Evolutionary conservation across 129 eudicot species (phyloP).

Genomic region (Lactuca sativa): DNA sequence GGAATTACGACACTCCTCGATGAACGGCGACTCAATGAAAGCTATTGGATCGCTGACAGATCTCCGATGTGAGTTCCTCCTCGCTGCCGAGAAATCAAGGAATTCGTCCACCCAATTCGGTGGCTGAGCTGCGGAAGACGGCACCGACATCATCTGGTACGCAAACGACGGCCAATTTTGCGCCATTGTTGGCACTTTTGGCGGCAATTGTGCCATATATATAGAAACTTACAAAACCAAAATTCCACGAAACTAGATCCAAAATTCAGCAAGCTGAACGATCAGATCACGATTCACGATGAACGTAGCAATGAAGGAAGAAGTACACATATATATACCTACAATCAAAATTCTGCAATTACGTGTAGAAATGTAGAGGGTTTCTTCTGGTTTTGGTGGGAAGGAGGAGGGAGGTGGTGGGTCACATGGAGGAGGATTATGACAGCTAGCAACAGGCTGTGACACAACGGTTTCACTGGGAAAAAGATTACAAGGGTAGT

Average conservation of each 20-base stretch:
- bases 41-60: slow-evolving; percentile 89
- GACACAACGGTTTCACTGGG: slow-evolving; percentile 45
- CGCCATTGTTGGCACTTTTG: slow-evolving; percentile 73
- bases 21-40: slow-evolving; percentile 57
- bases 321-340: too few relatives aligned
- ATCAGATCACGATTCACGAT: not conserved
- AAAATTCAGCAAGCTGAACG: not conserved
- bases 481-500: slow-evolving; percentile 22
- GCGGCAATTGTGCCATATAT: slow-evolving; percentile 81
- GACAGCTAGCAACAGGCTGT: slow-evolving; percentile 40
- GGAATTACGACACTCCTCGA: slow-evolving; percentile 39
- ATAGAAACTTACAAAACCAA: not conserved
- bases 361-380: not conserved
- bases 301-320: not conserved
- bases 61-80: slow-evolving; percentile 67
- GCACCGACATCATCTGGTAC: slow-evolving; percentile 52
- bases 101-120: slow-evolving; percentile 85
- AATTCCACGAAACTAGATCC: not conserved
- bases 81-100: slow-evolving; percentile 67
- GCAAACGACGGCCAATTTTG: slow-evolving; percentile 73
- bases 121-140: slow-evolving; percentile 48
- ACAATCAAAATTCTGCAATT: not conserved
- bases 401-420: slow-evolving; percentile 28
- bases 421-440: slow-evolving; percentile 53
- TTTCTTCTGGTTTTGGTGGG: slow-evolving; percentile 37